A percentile compares a stretch with the other conserved stretches of the same genome.
These are phyloP conservation scores for Euclidium syriacum DNA, from an alignment of 345 rosid species.

Conservation along the genomic window DNA sequence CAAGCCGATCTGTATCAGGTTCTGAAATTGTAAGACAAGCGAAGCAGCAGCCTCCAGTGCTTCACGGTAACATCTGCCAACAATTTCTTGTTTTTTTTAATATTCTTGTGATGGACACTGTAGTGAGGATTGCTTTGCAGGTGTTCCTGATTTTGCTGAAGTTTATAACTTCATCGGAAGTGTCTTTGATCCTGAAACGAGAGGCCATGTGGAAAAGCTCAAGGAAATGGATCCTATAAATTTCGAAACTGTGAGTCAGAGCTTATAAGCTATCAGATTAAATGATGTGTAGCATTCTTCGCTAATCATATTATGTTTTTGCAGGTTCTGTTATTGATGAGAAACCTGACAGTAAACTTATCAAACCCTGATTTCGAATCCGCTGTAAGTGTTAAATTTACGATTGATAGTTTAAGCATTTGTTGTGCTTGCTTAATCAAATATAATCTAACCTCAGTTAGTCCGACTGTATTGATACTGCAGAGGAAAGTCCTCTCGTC, in stretches of 20 bases:
- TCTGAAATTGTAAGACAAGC: conserved; percentile 43
- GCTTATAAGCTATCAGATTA: not conserved
- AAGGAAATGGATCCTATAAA: conserved; percentile 97
- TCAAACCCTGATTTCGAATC: conserved; percentile 83
- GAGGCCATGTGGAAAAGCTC: conserved; percentile 71
- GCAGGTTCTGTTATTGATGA: conserved; percentile 89
- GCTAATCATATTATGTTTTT: conserved; percentile 8
- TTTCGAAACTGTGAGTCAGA: conserved; percentile 75
- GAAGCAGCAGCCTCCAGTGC: conserved; percentile 44
- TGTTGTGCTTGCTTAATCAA: not conserved
- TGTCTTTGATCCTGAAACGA: conserved; percentile 73
- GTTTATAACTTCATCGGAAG: conserved; percentile 91
- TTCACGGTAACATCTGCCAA: conserved; percentile 49
- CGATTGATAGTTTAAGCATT: not conserved
- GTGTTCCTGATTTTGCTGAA: conserved; percentile 83
- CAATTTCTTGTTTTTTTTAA: not conserved
- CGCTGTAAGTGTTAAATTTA: conserved; percentile 53
- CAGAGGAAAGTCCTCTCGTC: conserved; percentile 52
- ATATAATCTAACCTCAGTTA: conserved; percentile 25
- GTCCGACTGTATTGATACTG: conserved; percentile 37
- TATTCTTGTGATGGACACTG: not conserved
- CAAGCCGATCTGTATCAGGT: conserved; percentile 36
- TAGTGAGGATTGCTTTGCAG: conserved; percentile 30
- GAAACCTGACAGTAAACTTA: conserved; percentile 82
- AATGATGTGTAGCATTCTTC: not conserved